phyloP scores from a whole-genome alignment of 192 early-diverging fungal species.

The Coemansia sp. region DNA sequence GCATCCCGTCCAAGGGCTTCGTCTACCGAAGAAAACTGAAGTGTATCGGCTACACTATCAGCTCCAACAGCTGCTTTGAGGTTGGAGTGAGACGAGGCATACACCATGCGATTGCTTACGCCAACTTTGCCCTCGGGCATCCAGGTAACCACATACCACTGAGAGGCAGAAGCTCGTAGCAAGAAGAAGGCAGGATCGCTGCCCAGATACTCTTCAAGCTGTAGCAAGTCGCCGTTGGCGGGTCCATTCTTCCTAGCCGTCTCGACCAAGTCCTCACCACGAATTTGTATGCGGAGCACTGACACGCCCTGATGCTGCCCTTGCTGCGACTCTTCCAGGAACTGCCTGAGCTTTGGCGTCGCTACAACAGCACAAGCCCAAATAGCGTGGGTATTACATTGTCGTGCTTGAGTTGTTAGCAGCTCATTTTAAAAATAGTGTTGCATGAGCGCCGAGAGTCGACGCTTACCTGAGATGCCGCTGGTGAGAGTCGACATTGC shows the following conservation, averaged over 20 bases:
- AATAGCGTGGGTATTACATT: background rate
- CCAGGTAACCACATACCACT: constrained; percentile 58
- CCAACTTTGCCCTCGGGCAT: constrained; percentile 57
- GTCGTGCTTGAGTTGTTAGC: background rate
- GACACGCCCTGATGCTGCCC: constrained; percentile 35
- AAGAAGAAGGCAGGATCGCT: constrained; percentile 43
- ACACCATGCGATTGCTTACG: constrained; percentile 56
- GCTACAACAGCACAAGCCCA: constrained; percentile 20
- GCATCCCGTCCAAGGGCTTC: constrained; percentile 37
- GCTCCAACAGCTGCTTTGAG: constrained; percentile 53
- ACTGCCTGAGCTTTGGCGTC: constrained; percentile 45
- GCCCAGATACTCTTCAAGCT: constrained; percentile 36
- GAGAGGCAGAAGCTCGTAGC: constrained; percentile 30
- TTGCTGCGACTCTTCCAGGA: constrained; percentile 45
- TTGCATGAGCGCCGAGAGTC: background rate
- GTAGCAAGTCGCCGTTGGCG: constrained; percentile 40
- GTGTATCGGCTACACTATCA: constrained; percentile 25
- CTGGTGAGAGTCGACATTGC: constrained; percentile 31
- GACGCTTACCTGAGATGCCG: constrained; percentile 34
- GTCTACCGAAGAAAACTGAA: constrained; percentile 48
- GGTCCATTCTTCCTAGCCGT: constrained; percentile 44
- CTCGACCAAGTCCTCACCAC: constrained; percentile 47
- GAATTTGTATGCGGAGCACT: constrained; percentile 48
- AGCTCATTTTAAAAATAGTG: background rate
- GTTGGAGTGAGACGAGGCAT: constrained; percentile 51